phyloP scores from a whole-genome alignment of 148 eudicot species.

The Talinum fruticosum region DNA sequence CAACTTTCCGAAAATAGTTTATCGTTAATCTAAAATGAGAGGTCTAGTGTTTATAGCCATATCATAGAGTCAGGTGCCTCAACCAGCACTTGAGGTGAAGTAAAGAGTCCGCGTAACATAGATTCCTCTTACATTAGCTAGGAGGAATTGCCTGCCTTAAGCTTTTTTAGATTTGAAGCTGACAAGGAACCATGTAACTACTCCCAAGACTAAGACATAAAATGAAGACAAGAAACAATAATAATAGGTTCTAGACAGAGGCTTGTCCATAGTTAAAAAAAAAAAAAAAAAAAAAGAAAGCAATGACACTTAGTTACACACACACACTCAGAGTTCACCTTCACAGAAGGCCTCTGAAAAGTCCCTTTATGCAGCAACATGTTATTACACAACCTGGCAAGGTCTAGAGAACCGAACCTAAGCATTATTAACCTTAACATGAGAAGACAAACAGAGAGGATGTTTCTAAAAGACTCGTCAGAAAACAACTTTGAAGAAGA shows the following conservation, averaged over 20 bases:
- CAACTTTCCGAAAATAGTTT: background rate
- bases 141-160: background rate
- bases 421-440: background rate
- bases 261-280: conserved; percentile 24
- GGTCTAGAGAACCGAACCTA: background rate
- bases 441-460: background rate
- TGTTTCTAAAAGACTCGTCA: background rate
- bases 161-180: conserved; percentile 3
- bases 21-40: background rate
- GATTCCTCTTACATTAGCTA: background rate
- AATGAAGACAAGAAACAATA: background rate
- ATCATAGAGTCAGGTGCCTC: background rate
- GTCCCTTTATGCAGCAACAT: background rate
- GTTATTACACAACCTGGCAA: background rate
- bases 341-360: conserved; percentile 19
- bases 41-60: background rate
- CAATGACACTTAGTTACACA: conserved; percentile 15
- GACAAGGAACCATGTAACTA: background rate
- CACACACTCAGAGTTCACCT: background rate
- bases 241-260: conserved; percentile 5
- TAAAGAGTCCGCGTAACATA: background rate
- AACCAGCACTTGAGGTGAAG: background rate
- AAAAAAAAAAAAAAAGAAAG: conserved; percentile 21
- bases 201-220: background rate
- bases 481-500: background rate